Evolutionary conservation across 1,139 yeast species (phyloP).

Genomic region (Zygoascus sp.): DNA sequence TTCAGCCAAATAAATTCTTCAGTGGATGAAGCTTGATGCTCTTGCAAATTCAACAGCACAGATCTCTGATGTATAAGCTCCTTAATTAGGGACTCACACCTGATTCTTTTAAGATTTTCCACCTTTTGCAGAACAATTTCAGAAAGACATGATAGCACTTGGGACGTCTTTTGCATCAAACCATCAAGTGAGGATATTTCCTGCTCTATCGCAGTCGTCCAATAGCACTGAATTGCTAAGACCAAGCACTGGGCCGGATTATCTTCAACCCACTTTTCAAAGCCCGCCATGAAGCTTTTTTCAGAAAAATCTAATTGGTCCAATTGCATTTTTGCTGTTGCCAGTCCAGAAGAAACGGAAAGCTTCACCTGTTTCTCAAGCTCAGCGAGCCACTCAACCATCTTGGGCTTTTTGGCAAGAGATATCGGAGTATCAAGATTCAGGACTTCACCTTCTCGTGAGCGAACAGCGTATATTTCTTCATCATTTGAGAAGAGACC

Average conservation of each 20-base stretch:
- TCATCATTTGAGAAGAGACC: constrained; percentile 42
- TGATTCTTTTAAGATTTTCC: constrained; percentile 40
- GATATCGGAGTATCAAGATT: constrained; percentile 44
- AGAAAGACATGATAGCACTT: constrained; percentile 33
- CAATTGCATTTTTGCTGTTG: constrained; percentile 30
- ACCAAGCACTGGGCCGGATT: constrained; percentile 58
- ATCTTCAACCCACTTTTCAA: constrained; percentile 35
- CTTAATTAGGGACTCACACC: constrained; percentile 56
- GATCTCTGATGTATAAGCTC: constrained; percentile 60
- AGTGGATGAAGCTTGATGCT: constrained; percentile 18
- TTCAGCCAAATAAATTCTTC: constrained; percentile 46
- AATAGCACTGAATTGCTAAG: constrained; percentile 55
- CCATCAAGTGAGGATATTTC: constrained; percentile 22
- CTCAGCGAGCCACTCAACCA: constrained; percentile 60
- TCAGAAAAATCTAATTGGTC: constrained; percentile 17
- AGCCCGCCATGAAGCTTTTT: constrained; percentile 14
- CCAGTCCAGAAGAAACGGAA: constrained; percentile 42
- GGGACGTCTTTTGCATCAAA: constrained; percentile 16
- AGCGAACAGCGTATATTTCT: constrained; percentile 46
- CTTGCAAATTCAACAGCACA: constrained; percentile 34
- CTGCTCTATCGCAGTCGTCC: constrained; percentile 47
- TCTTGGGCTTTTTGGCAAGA: constrained; percentile 40
- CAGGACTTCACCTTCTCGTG: constrained; percentile 63
- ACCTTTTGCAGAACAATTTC: constrained; percentile 33
- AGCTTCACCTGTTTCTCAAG: constrained; percentile 50